phyloP scores from a whole-genome alignment of 345 rosid genomes.

The Eucalyptus regnans region DNA sequence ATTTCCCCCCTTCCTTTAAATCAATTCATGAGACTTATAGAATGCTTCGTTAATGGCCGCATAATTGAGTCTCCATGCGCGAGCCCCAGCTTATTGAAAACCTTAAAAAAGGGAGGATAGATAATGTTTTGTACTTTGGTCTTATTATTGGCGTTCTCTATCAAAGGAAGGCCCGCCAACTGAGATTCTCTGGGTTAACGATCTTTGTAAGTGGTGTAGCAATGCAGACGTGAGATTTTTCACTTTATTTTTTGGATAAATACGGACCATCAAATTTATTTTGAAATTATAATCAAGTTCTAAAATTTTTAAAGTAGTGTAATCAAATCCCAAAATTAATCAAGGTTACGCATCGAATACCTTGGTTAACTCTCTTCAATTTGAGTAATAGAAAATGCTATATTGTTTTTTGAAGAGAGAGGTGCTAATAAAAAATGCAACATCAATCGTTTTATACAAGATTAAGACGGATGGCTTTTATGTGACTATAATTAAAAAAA shows the following conservation, averaged over 20 bases:
- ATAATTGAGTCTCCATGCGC: not conserved
- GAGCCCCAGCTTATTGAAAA: no score
- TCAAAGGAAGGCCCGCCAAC: not conserved
- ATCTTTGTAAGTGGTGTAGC: not conserved
- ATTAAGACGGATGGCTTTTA: not conserved
- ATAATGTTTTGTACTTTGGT: no score
- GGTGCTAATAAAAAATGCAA: not conserved
- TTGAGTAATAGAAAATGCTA: not conserved
- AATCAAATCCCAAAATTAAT: not conserved
- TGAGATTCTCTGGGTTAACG: not conserved
- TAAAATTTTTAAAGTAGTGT: not conserved
- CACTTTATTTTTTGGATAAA: not conserved
- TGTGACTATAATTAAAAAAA: not conserved
- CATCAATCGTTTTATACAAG: accelerated
- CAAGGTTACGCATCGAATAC: not conserved
- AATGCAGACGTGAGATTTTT: not conserved
- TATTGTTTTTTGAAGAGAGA: not conserved
- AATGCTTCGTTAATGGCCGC: not conserved
- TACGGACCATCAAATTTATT: not conserved
- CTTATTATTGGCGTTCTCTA: no score
- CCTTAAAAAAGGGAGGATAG: no score
- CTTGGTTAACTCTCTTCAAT: not conserved
- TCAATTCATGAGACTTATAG: not conserved
- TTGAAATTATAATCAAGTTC: not conserved
- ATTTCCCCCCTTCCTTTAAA: not conserved